A percentile compares a stretch with the other conserved stretches of the same genome.
Evolutionary conservation across 1,284 basidiomycete species (phyloP).

Genomic region (Cystobasidium pallidum): DNA sequence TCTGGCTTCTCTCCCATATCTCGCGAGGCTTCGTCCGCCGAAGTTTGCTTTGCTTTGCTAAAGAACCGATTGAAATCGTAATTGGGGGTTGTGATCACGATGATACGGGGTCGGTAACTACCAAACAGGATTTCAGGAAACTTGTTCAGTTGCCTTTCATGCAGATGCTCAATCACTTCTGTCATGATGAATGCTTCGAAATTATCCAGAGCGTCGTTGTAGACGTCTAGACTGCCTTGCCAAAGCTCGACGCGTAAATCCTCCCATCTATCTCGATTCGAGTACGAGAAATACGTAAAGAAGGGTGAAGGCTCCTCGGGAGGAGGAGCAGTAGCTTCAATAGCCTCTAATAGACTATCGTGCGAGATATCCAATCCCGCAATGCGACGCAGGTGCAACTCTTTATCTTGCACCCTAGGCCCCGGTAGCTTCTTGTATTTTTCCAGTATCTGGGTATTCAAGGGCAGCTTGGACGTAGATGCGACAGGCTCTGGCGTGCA

Average conservation of each 20-base stretch:
- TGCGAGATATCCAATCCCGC: constrained; percentile 69
- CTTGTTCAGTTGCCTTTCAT: constrained; percentile 68
- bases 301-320: constrained; percentile 49
- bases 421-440: constrained; percentile 34
- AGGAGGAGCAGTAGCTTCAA: constrained; percentile 60
- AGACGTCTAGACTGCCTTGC: constrained; percentile 75
- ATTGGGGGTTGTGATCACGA: constrained; percentile 87
- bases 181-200: constrained; percentile 60
- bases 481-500: constrained; percentile 5
- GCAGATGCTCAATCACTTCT: constrained; percentile 77
- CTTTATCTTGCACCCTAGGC: constrained; percentile 48
- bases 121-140: constrained; percentile 82
- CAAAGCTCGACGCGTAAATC: constrained; percentile 72
- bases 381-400: constrained; percentile 66
- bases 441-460: constrained; percentile 17
- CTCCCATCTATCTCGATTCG: constrained; percentile 67
- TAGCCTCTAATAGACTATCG: constrained; percentile 63
- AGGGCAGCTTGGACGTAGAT: neutral
- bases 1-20: constrained; percentile 20
- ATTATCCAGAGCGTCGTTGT: constrained; percentile 72
- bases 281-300: constrained; percentile 8
- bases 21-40: constrained; percentile 4
- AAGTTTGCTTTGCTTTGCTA: constrained; percentile 54
- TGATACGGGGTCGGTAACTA: constrained; percentile 73
- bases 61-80: constrained; percentile 88